Conservation (phyloP, 352 stramenopile genomes). For the Globisporangium takayamanum region DNA sequence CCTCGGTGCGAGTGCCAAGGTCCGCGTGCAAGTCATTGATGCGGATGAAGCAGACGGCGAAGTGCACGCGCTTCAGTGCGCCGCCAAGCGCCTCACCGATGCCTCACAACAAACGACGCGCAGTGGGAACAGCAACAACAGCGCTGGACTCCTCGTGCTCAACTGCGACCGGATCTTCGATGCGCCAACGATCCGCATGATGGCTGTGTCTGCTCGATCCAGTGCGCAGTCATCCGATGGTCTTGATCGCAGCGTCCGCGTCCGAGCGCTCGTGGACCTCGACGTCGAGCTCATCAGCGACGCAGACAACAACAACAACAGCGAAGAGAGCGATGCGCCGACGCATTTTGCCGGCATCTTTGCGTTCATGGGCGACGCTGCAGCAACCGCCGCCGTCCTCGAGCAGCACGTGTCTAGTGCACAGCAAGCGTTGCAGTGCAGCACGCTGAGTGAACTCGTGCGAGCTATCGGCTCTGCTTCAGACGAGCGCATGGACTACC, state of each 20-base stretch:
- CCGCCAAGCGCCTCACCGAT: neutral
- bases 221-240: neutral
- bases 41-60: neutral
- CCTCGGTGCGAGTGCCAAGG: conserved; percentile 3
- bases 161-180: conserved; percentile 16
- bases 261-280: conserved; percentile 18
- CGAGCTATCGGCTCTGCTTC: neutral
- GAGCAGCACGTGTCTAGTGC: neutral
- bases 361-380: conserved; percentile 5
- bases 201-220: conserved; percentile 7
- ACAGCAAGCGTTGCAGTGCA: conserved; percentile 1
- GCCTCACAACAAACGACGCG: neutral
- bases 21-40: conserved; percentile 12
- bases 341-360: conserved; percentile 15
- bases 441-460: conserved; percentile 1
- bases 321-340: neutral
- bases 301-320: neutral
- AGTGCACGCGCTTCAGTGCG: conserved; percentile 1
- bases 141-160: conserved; percentile 16
- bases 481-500: neutral
- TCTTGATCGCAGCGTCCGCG: neutral
- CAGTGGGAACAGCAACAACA: conserved; percentile 3
- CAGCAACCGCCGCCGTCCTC: neutral
- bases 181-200: conserved; percentile 22
- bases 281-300: conserved; percentile 13